Conservation (phyloP, 495 filamentous ascomycete species). For the Lepidopterella palustris region DNA sequence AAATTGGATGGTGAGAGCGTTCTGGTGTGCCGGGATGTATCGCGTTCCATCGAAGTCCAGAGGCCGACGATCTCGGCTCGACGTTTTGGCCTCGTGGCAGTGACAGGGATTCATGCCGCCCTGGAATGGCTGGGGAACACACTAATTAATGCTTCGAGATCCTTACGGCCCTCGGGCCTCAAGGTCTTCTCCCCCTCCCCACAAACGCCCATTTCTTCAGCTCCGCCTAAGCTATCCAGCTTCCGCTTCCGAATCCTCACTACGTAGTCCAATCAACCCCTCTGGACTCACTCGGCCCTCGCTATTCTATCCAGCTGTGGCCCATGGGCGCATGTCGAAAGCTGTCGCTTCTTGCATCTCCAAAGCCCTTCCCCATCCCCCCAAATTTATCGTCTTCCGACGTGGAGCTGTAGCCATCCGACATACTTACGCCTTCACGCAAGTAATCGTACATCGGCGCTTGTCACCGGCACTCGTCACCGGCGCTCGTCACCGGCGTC, state of each 20-base stretch:
- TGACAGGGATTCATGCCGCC: background rate
- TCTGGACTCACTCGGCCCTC: background rate
- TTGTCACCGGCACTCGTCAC: background rate
- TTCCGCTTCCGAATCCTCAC: background rate
- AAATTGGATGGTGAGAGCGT: background rate
- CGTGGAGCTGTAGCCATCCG: background rate
- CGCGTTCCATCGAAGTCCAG: background rate
- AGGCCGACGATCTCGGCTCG: background rate
- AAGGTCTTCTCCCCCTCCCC: background rate
- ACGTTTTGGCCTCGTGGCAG: background rate
- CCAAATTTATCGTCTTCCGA: too few relatives aligned
- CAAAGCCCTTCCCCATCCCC: too few relatives aligned
- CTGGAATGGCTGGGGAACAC: background rate
- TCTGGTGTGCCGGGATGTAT: too few relatives aligned
- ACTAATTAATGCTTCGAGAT: background rate
- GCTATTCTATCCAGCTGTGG: background rate
- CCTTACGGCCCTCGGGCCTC: background rate
- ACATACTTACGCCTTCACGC: background rate
- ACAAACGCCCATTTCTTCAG: background rate
- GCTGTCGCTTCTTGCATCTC: too few relatives aligned
- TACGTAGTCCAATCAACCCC: background rate
- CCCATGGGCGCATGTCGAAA: too few relatives aligned
- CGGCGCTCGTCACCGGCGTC: background rate
- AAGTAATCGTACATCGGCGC: background rate
- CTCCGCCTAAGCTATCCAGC: background rate